A percentile compares a stretch with the other conserved stretches of the same genome.
Conservation (phyloP, 176 grass and related monocot species). For the Saccharum officinarum region DNA sequence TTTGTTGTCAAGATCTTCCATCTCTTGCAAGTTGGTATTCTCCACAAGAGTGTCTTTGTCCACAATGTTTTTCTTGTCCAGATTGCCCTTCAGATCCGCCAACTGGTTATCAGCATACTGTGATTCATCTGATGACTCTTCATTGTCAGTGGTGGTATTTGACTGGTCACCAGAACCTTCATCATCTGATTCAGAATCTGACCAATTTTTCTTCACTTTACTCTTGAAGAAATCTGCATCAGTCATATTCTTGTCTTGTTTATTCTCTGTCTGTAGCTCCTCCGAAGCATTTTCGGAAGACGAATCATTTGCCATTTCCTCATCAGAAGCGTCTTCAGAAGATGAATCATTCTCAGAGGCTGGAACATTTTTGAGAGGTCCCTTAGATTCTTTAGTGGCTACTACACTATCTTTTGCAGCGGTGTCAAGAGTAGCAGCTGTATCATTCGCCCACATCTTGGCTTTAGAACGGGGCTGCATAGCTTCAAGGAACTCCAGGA, state of each 20-base stretch:
- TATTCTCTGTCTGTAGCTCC: constrained; percentile 39
- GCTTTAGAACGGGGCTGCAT: constrained; percentile 88
- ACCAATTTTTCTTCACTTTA: constrained; percentile 95
- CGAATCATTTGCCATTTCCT: too few species aligned
- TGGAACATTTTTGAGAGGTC: constrained; percentile 17
- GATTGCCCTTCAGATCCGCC: constrained; percentile 34
- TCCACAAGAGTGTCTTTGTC: constrained; percentile 15
- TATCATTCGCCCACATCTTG: constrained; percentile 93
- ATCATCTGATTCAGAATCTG: constrained; percentile 77
- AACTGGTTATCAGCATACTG: constrained; percentile 27
- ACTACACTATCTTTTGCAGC: constrained; percentile 39
- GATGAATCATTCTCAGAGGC: constrained; percentile 35
- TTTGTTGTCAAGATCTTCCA: constrained; percentile 40
- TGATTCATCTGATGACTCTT: constrained; percentile 38
- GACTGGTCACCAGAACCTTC: constrained; percentile 48
- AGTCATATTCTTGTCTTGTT: constrained; percentile 44
- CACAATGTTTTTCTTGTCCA: constrained; percentile 28
- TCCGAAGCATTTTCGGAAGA: constrained; percentile 29
- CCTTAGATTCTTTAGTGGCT: constrained; percentile 38
- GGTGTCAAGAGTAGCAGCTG: constrained; percentile 37
- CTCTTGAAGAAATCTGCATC: constrained; percentile 92
- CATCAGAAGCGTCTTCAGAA: too few species aligned
- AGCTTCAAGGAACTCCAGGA: constrained; percentile 82
- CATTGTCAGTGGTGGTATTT: constrained; percentile 25
- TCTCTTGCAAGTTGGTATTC: constrained; percentile 17